Conservation (phyloP, 306 rosid species). For the Medicago truncatula region MtrunA17r5.0-ANR NC_053043.1:37312501-37313000, state of each 20-base stretch:
- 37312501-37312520: constrained; percentile 65
- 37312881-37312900: constrained; percentile 51
- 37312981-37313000: background rate
- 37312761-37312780: background rate
- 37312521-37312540: constrained; percentile 54
- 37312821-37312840: constrained; percentile 78
- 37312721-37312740: background rate
- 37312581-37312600: constrained; percentile 67
- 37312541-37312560: constrained; percentile 52
- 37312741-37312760: background rate
- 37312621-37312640: constrained; percentile 78
- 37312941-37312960: background rate
- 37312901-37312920: constrained; percentile 52
- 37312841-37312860: constrained; percentile 56
- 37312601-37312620: constrained; percentile 72
- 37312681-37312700: constrained; percentile 41
- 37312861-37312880: constrained; percentile 61
- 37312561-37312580: constrained; percentile 50
- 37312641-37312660: constrained; percentile 71
- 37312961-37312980: background rate
- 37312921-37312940: constrained; percentile 47
- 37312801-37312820: constrained; percentile 66
- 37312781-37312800: background rate
- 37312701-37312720: background rate
- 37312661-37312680: constrained; percentile 68